Evolutionary conservation across 352 stramenopile genomes (phyloP).

Genomic region (Globisporangium solare): DNA sequence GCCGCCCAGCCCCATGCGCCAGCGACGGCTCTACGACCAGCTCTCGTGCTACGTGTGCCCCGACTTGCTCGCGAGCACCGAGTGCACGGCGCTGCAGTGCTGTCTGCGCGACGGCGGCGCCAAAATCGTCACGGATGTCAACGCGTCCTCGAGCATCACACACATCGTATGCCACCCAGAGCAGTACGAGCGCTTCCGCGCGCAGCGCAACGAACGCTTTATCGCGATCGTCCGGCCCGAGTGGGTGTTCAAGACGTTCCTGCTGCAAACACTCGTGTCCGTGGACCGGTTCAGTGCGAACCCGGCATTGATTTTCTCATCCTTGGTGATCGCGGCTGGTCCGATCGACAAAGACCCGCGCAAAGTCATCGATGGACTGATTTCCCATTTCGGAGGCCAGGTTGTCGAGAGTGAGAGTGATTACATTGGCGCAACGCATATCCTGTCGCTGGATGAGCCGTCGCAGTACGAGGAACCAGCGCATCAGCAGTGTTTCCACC

Average conservation of each 20-base stretch:
- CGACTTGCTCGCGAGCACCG: conserved; percentile 29
- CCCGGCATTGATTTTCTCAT: conserved; percentile 71
- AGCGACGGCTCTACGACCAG: conserved; percentile 37
- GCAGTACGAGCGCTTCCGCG: conserved; percentile 43
- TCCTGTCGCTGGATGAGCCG: conserved; percentile 61
- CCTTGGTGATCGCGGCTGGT: conserved; percentile 61
- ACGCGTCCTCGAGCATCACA: conserved; percentile 28
- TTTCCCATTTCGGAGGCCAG: conserved; percentile 79
- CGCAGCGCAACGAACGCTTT: conserved; percentile 56
- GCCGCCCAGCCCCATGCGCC: conserved; percentile 23
- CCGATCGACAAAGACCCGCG: conserved; percentile 74
- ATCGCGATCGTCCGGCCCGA: conserved; percentile 69
- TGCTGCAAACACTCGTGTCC: conserved; percentile 56
- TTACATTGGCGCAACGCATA: conserved; percentile 53
- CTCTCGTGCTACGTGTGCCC: conserved; percentile 54
- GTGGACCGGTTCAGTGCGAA: conserved; percentile 77
- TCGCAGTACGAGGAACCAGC: conserved; percentile 23
- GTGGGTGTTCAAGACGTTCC: conserved; percentile 76
- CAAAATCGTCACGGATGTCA: conserved; percentile 27
- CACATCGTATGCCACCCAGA: conserved; percentile 71
- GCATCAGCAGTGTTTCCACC: conserved; percentile 34
- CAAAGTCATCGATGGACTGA: conserved; percentile 77
- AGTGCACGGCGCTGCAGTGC: conserved; percentile 43
- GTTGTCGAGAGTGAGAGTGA: conserved; percentile 52
- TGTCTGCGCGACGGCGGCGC: conserved; percentile 67